Base-by-base conservation (phyloP, 169 alveolate species). In the Babesia bovis region DNA sequence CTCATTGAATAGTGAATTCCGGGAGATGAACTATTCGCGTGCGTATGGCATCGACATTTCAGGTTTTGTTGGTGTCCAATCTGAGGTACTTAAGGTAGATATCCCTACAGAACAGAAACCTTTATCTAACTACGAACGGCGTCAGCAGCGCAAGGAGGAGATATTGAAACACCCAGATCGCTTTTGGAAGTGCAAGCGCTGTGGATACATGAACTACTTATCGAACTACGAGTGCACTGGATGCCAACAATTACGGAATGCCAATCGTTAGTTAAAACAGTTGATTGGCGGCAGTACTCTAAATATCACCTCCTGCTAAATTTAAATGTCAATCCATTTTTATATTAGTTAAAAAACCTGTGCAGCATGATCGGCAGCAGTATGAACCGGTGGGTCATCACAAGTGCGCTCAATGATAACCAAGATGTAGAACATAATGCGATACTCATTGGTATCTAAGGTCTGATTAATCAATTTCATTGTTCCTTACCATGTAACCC, bases 161-260 rank as follows among this genome's bases (percentile, higher is more conserved):
- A 45, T 76, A 1, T 7, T 5, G 53, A 35, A 58, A 0, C 81
- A 76, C 42, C 70, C 69, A 26, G 85, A 76, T 17, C 23, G 85
- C 41, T 76, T 76, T 33, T 76, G 85, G 85, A 76, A 76, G 73
- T 76, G 85, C 65, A 76, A 76, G n/a, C 65, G 36, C 41, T 76
- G 85, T 26, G 61, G 26, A 5, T 76, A 15, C 26, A 76, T 76
- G 85, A 76, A 76, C 66, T 76, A 76, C 63, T 57, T 76, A 5
- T 76, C 85, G 26, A 76, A 66, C 23, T 76, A 76, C 66, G 74
- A 56, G 32, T 76, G 85, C 59, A 42, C 51, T 6, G 66, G 73
- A 2, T 76, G 85, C 36, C 69, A 76, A 23, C 60, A 59, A 0
- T 58, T 76, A 19, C 51, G 74, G 33, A 42, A 42, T 21, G 57